These are phyloP conservation scores for Starmerella etchellsii DNA, from an alignment of 805 yeast species.

Conservation along the genomic window DNA sequence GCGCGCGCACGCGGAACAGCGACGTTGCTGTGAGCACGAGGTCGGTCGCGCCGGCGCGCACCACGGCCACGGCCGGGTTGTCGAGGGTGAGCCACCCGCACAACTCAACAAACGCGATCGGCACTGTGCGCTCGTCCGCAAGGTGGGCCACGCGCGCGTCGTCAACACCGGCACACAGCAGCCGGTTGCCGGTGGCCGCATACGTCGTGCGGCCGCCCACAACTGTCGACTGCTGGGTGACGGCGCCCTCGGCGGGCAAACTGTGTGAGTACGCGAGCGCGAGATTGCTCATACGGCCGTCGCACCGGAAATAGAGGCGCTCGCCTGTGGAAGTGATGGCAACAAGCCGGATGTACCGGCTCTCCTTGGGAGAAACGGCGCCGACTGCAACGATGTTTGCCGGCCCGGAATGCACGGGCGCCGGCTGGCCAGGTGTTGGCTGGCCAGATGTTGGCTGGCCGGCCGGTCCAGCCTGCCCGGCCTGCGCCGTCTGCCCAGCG, in stretches of 20 bases:
- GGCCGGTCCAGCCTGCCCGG: neutral
- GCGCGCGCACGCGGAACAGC: slow-evolving; percentile 58
- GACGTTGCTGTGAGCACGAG: slow-evolving; percentile 76
- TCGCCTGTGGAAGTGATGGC: slow-evolving; percentile 18
- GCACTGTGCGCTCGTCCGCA: slow-evolving; percentile 32
- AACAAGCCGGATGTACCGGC: slow-evolving; percentile 13
- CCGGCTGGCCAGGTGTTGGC: neutral
- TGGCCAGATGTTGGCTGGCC: neutral
- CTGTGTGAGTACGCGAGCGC: slow-evolving; percentile 9
- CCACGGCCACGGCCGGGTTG: slow-evolving; percentile 53
- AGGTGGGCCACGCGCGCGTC: slow-evolving; percentile 64
- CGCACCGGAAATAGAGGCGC: slow-evolving; percentile 18
- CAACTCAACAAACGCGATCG: slow-evolving; percentile 24
- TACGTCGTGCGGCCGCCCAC: slow-evolving; percentile 4
- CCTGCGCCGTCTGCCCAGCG: neutral
- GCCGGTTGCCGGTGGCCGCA: neutral
- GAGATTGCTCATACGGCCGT: neutral
- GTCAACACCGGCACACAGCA: slow-evolving; percentile 51
- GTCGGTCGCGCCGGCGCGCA: slow-evolving; percentile 50
- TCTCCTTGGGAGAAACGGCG: slow-evolving; percentile 6
- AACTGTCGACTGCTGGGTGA: neutral
- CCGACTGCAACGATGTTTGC: slow-evolving; percentile 13
- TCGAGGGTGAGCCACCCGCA: slow-evolving; percentile 45
- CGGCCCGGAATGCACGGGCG: too few relatives aligned
- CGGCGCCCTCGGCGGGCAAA: slow-evolving; percentile 1